These are phyloP conservation scores for Brassica balearica DNA, from an alignment of 441 rosid species.

Conservation along the genomic window DNA sequence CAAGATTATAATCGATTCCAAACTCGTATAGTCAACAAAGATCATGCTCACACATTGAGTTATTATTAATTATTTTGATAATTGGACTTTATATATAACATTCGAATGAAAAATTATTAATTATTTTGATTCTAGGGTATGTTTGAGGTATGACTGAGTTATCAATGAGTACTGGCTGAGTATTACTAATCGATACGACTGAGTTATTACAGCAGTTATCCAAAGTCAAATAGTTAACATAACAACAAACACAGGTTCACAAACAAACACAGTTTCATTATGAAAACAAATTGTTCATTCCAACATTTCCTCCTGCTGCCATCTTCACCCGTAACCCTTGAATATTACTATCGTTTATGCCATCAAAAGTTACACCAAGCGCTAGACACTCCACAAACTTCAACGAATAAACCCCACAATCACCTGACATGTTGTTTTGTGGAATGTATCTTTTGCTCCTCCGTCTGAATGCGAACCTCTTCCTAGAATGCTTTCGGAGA, in stretches of 20 bases:
- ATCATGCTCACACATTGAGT: no score
- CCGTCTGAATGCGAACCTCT: not conserved
- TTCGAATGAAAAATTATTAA: no score
- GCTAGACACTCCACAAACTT: not conserved
- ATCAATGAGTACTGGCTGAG: not conserved
- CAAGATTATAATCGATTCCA: no score
- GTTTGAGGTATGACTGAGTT: not conserved
- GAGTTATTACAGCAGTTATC: not conserved
- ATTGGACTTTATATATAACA: no score
- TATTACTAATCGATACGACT: not conserved
- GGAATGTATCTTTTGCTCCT: not conserved
- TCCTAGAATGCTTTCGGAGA: not conserved
- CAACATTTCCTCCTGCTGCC: not conserved
- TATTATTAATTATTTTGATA: no score
- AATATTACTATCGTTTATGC: not conserved
- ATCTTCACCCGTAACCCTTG: not conserved
- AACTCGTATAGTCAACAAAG: no score
- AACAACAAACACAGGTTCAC: not conserved
- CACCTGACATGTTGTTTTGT: not conserved
- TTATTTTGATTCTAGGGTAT: not conserved
- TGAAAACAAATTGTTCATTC: no score
- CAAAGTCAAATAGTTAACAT: not conserved
- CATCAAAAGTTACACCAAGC: not conserved
- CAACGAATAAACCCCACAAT: not conserved
- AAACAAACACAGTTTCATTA: no score